These are phyloP conservation scores for Lophiotrema nucula DNA, from an alignment of 495 filamentous ascomycete species.

Conservation along the genomic window DNA sequence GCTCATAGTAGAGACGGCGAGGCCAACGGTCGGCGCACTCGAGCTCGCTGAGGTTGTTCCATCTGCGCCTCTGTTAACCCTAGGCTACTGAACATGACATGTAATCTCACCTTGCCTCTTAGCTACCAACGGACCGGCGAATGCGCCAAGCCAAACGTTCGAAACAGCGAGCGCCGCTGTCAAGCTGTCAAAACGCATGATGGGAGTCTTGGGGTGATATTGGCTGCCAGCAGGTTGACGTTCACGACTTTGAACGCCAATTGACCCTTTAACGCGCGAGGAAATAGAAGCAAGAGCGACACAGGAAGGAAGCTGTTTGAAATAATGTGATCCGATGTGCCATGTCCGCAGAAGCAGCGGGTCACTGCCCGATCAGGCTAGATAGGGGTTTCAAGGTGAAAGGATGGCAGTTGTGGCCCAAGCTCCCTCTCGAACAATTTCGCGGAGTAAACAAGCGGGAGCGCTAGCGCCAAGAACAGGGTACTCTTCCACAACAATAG, in stretches of 20 bases:
- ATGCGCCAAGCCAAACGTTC: slow-evolving; percentile 22
- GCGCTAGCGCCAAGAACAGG: neutral
- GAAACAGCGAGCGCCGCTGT: slow-evolving; percentile 23
- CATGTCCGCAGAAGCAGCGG: neutral
- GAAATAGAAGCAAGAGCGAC: too few species aligned
- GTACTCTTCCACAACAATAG: neutral
- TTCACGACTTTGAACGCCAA: too few species aligned
- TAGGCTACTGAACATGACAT: neutral
- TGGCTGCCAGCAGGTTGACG: too few species aligned
- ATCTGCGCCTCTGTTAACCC: neutral
- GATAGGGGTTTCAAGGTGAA: neutral
- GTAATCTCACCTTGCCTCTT: slow-evolving; percentile 32
- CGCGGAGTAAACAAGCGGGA: neutral
- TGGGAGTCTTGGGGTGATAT: neutral
- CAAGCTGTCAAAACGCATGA: slow-evolving; percentile 23
- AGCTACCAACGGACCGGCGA: slow-evolving; percentile 27
- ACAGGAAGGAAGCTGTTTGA: too few species aligned
- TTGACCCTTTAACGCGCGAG: too few species aligned
- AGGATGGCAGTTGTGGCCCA: slow-evolving; percentile 4
- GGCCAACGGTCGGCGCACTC: slow-evolving; percentile 15
- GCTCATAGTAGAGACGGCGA: slow-evolving; percentile 19
- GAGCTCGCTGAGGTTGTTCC: slow-evolving; percentile 1
- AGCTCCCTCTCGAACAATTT: slow-evolving; percentile 9
- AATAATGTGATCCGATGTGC: too few species aligned
- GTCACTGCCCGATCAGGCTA: neutral